Conservation (phyloP, 2,329 filamentous ascomycete genomes). For the Alternaria alternata region DNA sequence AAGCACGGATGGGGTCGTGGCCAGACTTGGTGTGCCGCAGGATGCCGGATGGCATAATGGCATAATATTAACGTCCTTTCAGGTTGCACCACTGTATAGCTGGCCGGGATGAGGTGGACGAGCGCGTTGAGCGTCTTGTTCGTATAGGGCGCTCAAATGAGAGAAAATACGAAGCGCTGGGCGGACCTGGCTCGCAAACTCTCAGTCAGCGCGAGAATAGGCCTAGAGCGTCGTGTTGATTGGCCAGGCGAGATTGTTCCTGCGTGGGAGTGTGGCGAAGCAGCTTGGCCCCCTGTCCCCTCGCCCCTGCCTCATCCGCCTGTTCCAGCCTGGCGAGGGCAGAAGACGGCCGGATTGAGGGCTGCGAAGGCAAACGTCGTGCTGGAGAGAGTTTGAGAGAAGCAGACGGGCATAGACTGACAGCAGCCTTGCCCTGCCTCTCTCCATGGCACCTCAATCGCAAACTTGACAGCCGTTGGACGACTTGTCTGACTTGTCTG, state of each 20-base stretch:
- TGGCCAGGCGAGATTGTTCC: constrained; percentile 27
- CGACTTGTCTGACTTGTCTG: constrained; percentile 6
- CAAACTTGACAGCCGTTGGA: constrained; percentile 16
- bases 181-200: constrained; percentile 9
- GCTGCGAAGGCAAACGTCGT: constrained; percentile 7
- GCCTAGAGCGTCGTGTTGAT: constrained; percentile 12
- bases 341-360: constrained; percentile 23
- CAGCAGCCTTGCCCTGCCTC: neutral
- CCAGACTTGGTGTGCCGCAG: constrained; percentile 19
- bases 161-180: constrained; percentile 12
- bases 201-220: constrained; percentile 17
- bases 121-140: neutral
- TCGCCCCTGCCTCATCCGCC: constrained; percentile 27
- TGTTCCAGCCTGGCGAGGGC: constrained; percentile 6
- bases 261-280: constrained; percentile 38
- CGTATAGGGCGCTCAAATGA: constrained; percentile 1
- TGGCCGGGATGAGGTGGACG: neutral
- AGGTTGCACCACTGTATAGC: neutral
- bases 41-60: constrained; percentile 11
- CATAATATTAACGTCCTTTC: neutral
- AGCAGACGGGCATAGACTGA: neutral
- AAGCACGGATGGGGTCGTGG: constrained; percentile 25
- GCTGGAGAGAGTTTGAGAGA: constrained; percentile 7
- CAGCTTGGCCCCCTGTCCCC: constrained; percentile 9
- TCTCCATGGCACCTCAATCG: neutral